A percentile compares a stretch with the other conserved stretches of the same genome.
Evolutionary conservation across 495 filamentous ascomycete species (phyloP).

Genomic region (Annulohypoxylon bovei): DNA sequence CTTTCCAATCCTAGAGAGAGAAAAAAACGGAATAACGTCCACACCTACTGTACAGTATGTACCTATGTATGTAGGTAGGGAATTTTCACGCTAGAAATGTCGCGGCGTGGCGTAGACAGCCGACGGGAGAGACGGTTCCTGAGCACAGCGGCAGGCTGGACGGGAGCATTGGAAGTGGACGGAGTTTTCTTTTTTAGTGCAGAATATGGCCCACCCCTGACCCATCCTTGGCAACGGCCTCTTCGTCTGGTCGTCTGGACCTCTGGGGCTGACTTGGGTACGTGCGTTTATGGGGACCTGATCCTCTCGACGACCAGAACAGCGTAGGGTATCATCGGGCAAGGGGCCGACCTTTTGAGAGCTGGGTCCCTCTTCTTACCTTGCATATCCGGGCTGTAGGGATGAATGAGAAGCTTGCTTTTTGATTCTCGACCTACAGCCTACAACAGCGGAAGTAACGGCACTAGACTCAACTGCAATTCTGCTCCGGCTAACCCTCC

Average conservation of each 20-base stretch:
- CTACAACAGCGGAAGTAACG: slow-evolving; percentile 14
- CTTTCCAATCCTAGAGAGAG: neutral
- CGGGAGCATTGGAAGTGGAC: slow-evolving; percentile 10
- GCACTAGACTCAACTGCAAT: slow-evolving; percentile 11
- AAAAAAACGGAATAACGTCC: slow-evolving; percentile 17
- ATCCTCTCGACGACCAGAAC: slow-evolving; percentile 21
- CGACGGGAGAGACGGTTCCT: slow-evolving; percentile 21
- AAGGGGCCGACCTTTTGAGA: slow-evolving; percentile 18
- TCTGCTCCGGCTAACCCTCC: slow-evolving; percentile 21
- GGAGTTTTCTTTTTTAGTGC: slow-evolving; percentile 16
- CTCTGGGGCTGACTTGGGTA: slow-evolving; percentile 12
- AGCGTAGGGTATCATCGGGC: slow-evolving; percentile 19
- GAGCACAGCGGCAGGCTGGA: slow-evolving; percentile 7
- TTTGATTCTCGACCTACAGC: slow-evolving; percentile 19
- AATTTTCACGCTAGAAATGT: slow-evolving; percentile 33
- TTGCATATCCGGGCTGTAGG: slow-evolving; percentile 34
- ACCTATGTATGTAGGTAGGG: no score
- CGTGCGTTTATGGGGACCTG: slow-evolving; percentile 1
- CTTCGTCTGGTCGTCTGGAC: slow-evolving; percentile 5
- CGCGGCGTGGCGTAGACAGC: slow-evolving; percentile 25
- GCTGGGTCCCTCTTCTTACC: slow-evolving; percentile 25
- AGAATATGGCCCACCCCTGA: slow-evolving; percentile 24
- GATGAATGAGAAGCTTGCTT: slow-evolving; percentile 19
- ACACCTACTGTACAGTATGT: no score
- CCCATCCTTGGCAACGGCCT: slow-evolving; percentile 19